Evolutionary conservation across 2,329 filamentous ascomycete species (phyloP).

Genomic region (Trichoderma koningiopsis): DNA sequence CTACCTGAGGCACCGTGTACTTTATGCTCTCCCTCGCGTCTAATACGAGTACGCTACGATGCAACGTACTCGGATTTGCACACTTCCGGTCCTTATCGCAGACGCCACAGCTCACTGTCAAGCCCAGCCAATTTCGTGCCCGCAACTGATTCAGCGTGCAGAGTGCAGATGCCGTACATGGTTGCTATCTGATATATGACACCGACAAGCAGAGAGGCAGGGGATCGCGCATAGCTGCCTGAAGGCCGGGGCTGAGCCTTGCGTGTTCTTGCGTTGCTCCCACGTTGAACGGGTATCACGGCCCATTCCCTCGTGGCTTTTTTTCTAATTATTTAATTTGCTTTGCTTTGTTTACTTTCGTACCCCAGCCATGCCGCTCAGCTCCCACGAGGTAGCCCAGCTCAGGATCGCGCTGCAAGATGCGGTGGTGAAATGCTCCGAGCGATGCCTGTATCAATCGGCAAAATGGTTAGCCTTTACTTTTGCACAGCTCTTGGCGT

Average conservation of each 20-base stretch:
- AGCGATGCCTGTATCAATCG: slow-evolving; percentile 92
- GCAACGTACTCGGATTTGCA: slow-evolving; percentile 15
- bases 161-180: slow-evolving; percentile 4
- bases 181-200: background rate
- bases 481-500: background rate
- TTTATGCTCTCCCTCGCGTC: background rate
- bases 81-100: slow-evolving; percentile 6
- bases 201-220: background rate
- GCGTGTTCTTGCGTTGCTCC: background rate
- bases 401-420: slow-evolving; percentile 77
- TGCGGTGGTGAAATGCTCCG: slow-evolving; percentile 86
- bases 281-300: background rate
- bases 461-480: slow-evolving; percentile 76
- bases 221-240: background rate
- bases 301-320: background rate
- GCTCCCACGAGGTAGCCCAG: slow-evolving; percentile 60
- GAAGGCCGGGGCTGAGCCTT: slow-evolving; percentile 3
- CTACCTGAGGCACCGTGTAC: background rate
- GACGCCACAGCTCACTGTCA: background rate
- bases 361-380: slow-evolving; percentile 52
- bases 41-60: slow-evolving; percentile 14
- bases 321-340: background rate
- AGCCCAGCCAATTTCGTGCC: background rate
- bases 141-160: background rate
- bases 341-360: slow-evolving; percentile 25